Evolutionary conservation across 2,329 filamentous ascomycete species (phyloP).

Genomic region (Scortechinia acanthostroma): DNA sequence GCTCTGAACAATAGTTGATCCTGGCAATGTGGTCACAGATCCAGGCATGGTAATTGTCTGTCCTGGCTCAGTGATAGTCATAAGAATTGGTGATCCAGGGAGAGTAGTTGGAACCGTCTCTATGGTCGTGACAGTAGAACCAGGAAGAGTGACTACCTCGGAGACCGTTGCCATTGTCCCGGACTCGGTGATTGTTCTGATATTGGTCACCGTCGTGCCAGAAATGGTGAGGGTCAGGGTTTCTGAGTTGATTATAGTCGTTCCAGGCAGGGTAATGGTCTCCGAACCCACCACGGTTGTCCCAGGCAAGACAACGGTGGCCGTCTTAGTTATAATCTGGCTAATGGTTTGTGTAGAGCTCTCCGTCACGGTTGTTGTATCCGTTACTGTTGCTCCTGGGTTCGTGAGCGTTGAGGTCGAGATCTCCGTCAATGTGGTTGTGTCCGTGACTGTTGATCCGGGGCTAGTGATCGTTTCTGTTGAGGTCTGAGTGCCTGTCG

Average conservation of each 20-base stretch:
- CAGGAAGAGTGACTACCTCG: constrained; percentile 4
- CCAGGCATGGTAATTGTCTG: constrained; percentile 2
- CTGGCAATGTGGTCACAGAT: not conserved
- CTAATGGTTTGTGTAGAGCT: not conserved
- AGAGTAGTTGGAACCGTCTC: no score
- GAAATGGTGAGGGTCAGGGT: not conserved
- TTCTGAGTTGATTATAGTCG: not conserved
- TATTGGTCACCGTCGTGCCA: no score
- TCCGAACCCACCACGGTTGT: not conserved
- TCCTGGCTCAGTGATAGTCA: constrained; percentile 2
- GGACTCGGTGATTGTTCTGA: not conserved
- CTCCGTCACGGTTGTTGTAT: not conserved
- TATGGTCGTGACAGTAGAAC: constrained; percentile 2
- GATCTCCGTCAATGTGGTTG: constrained; percentile 5
- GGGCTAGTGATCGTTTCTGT: not conserved
- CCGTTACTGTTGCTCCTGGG: not conserved
- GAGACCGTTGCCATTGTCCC: constrained; percentile 4
- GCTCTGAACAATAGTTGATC: not conserved
- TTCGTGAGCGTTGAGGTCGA: not conserved
- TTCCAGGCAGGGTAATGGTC: not conserved
- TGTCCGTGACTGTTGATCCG: constrained; percentile 4
- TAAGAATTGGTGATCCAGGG: no score
- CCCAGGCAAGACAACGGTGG: not conserved
- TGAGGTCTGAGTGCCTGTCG: constrained; percentile 3
- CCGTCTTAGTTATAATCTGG: not conserved